phyloP scores from a whole-genome alignment of 2,329 filamentous ascomycete species.

The Sphaerulina musiva region DNA sequence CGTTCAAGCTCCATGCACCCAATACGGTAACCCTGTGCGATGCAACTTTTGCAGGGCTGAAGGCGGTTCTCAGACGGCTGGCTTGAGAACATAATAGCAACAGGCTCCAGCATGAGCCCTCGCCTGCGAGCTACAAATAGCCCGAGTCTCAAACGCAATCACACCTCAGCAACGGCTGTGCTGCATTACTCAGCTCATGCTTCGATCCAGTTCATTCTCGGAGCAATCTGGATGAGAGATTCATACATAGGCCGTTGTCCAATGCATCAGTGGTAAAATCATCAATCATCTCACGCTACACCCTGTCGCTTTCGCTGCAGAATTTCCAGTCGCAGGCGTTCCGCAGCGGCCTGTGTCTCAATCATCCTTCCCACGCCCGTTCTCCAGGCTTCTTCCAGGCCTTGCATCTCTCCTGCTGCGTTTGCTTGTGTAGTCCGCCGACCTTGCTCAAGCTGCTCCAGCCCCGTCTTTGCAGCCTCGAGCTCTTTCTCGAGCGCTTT shows the following conservation, averaged over 20 bases:
- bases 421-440: constrained; percentile 65
- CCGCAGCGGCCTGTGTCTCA: constrained; percentile 79
- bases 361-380: constrained; percentile 69
- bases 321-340: constrained; percentile 62
- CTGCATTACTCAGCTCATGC: not conserved
- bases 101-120: not conserved
- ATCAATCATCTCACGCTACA: constrained; percentile 16
- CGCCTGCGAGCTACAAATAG: not conserved
- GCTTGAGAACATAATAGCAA: not conserved
- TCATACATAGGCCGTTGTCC: not conserved
- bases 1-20: not conserved
- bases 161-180: not conserved
- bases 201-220: not conserved
- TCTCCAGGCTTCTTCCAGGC: constrained; percentile 73
- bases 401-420: constrained; percentile 63
- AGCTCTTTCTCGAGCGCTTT: constrained; percentile 67
- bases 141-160: not conserved
- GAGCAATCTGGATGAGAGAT: not conserved
- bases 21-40: not conserved
- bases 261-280: not conserved
- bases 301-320: constrained; percentile 54
- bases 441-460: constrained; percentile 66
- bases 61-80: not conserved
- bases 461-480: constrained; percentile 57
- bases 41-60: not conserved